Base-by-base conservation (phyloP, 768 basidiomycete species). In the Mycena leptocephala region DNA sequence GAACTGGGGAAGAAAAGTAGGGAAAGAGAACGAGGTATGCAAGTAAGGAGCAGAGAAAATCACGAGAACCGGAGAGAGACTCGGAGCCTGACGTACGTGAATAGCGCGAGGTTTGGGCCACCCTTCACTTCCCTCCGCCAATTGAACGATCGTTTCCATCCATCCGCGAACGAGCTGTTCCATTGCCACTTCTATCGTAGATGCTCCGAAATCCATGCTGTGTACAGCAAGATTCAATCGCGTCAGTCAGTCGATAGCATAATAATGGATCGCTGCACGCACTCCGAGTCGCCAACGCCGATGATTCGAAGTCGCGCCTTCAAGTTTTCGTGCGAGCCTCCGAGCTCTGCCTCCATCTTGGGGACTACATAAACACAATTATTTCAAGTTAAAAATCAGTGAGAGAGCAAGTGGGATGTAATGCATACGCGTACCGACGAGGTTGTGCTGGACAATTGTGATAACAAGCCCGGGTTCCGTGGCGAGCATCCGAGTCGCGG, bases 21-120 rank as follows among this genome's bases (percentile, higher is more conserved):
- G n/a, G n/a, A n/a, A n/a, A n/a, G n/a, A n/a, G n/a, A n/a, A n/a
- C n/a, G n/a, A n/a, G n/a, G n/a, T n/a, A n/a, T n/a, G n/a, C n/a
- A n/a, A n/a, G n/a, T 20, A 32, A 32, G 30, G 26, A 32, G 28
- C 28, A 58, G 30, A 30, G 53, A 55, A 28, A 55, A n/a, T n/a
- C n/a, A n/a, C n/a, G n/a, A n/a, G n/a, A n/a, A n/a, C n/a, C 28
- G 26, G 5, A 26, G 48, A 51, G n/a, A 22, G 30, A 32, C n/a
- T n/a, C 1, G 20, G 53, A 58, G 43, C 43, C 18, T 46, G 43
- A 41, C 66, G 26, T 59, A 76, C 76, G 48, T 76, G 76, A 13
- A 76, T 24, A 13, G 65, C 20, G 9, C 32, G 70, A 24, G 76
- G 71, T 51, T 46, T 68, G 1, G 76, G 76, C 56, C 65, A 76